Percentiles rank a stretch among this genome's conserved stretches.
phyloP scores from a whole-genome alignment of 345 rosid species.

The Rubroshorea leprosula region DNA sequence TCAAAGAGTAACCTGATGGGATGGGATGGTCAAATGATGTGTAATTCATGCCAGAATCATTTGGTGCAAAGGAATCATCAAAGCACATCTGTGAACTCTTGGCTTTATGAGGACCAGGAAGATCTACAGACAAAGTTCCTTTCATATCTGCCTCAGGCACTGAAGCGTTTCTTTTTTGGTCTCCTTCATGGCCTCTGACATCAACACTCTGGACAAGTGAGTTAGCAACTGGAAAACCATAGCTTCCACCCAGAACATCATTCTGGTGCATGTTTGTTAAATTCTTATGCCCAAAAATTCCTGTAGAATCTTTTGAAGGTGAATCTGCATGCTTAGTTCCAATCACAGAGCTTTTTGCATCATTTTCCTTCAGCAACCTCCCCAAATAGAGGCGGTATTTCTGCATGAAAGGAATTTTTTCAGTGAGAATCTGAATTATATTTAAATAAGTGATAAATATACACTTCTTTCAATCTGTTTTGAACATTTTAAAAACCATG shows the following conservation, averaged over 20 bases:
- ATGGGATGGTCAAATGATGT: slow-evolving; percentile 35
- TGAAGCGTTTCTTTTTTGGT: slow-evolving; percentile 34
- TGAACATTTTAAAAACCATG: background rate
- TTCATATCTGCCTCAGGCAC: slow-evolving; percentile 36
- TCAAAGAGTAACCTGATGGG: slow-evolving; percentile 40
- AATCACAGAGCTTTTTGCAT: slow-evolving; percentile 34
- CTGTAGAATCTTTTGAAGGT: slow-evolving; percentile 37
- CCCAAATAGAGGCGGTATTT: slow-evolving; percentile 91
- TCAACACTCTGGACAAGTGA: slow-evolving; percentile 33
- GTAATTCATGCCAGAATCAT: slow-evolving; percentile 30
- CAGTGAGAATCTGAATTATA: slow-evolving; percentile 9
- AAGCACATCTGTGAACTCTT: slow-evolving; percentile 38
- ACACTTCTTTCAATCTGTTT: background rate
- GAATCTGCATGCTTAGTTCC: slow-evolving; percentile 58
- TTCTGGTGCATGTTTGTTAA: slow-evolving; percentile 28
- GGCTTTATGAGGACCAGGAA: slow-evolving; percentile 30
- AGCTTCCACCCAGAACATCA: slow-evolving; percentile 34
- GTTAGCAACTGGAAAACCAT: slow-evolving; percentile 32
- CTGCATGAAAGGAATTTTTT: slow-evolving; percentile 36
- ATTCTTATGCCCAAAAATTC: slow-evolving; percentile 34
- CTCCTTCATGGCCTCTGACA: slow-evolving; percentile 35
- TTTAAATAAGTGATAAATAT: too few species aligned
- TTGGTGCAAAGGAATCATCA: slow-evolving; percentile 29
- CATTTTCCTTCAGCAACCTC: slow-evolving; percentile 71
- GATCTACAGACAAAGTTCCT: slow-evolving; percentile 28